These are phyloP conservation scores for Takakia lepidozioides DNA, from an alignment of 225 moss, liverwort and hornwort genomes.

Conservation along the genomic window DNA sequence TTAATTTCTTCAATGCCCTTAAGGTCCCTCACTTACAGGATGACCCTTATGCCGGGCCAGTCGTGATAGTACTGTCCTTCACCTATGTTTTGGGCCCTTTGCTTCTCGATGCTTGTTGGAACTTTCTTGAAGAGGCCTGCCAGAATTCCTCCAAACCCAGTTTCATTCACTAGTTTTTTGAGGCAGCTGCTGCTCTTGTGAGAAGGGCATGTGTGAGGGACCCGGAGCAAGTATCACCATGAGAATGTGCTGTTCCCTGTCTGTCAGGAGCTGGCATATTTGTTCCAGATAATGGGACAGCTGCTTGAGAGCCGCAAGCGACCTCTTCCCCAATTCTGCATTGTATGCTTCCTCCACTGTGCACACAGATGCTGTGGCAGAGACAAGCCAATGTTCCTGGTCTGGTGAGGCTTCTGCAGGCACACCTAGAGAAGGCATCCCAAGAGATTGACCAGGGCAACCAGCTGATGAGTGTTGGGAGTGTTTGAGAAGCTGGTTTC, in stretches of 20 bases:
- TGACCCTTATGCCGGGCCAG: conserved; percentile 89
- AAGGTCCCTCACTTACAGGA: conserved; percentile 94
- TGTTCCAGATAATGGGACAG: conserved; percentile 92
- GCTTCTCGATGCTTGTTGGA: conserved; percentile 68
- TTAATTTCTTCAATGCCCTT: conserved; percentile 78
- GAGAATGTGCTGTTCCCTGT: conserved; percentile 79
- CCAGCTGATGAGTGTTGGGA: conserved; percentile 64
- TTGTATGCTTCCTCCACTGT: conserved; percentile 51
- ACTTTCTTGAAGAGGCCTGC: conserved; percentile 77
- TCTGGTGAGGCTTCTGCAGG: conserved; percentile 90
- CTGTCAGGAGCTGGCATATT: conserved; percentile 68
- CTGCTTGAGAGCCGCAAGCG: conserved; percentile 71
- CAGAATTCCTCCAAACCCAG: conserved; percentile 96
- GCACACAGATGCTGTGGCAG: conserved; percentile 70
- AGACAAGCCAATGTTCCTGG: conserved; percentile 96
- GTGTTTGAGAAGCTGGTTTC: conserved; percentile 85
- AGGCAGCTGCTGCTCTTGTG: conserved; percentile 92
- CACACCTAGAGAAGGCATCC: conserved; percentile 85
- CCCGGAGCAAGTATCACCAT: conserved; percentile 52
- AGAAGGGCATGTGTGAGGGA: conserved; percentile 64
- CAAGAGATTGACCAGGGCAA: conserved; percentile 76
- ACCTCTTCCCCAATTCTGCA: conserved; percentile 65
- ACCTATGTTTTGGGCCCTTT: conserved; percentile 71
- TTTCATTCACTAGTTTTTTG: conserved; percentile 97
- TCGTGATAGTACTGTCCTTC: conserved; percentile 88